Evolutionary conservation across 1,139 yeast species (phyloP).

Genomic region (Saccharomyces hybrid): DNA sequence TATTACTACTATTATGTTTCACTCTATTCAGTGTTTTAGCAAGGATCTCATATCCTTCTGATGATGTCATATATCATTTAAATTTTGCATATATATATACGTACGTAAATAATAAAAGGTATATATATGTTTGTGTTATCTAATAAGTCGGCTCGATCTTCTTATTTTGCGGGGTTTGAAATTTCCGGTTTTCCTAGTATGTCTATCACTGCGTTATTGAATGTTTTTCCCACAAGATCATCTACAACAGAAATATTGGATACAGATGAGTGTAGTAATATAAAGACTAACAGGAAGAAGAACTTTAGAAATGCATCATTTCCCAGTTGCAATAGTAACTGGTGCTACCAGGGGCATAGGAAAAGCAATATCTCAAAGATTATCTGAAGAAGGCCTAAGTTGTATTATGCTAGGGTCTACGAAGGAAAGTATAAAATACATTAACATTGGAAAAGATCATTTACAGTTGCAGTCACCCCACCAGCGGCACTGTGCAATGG

Average conservation of each 20-base stretch:
- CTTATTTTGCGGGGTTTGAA: neutral
- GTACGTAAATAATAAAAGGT: constrained; percentile 6
- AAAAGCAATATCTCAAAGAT: constrained; percentile 46
- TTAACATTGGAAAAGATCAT: constrained; percentile 7
- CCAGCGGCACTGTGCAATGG: constrained; percentile 45
- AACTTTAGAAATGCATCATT: neutral
- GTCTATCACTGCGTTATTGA: neutral
- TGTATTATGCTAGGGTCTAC: constrained; percentile 57
- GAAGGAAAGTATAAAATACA: constrained; percentile 20
- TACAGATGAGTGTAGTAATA: neutral
- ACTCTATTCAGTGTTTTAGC: neutral
- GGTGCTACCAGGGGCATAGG: constrained; percentile 92
- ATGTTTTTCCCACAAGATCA: neutral
- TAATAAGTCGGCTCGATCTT: neutral
- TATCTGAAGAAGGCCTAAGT: constrained; percentile 57
- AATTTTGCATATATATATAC: constrained; percentile 17
- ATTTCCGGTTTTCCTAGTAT: neutral
- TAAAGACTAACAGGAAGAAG: no score
- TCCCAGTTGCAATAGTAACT: constrained; percentile 50
- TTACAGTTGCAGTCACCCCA: constrained; percentile 7
- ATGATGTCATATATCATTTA: constrained; percentile 1
- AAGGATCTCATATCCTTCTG: constrained; percentile 1
- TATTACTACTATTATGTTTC: neutral
- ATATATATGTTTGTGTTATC: constrained; percentile 8
- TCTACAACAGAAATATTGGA: neutral